Evolutionary conservation across 2,329 filamentous ascomycete species (phyloP).

Genomic region (Pochonia chlamydosporia): DNA sequence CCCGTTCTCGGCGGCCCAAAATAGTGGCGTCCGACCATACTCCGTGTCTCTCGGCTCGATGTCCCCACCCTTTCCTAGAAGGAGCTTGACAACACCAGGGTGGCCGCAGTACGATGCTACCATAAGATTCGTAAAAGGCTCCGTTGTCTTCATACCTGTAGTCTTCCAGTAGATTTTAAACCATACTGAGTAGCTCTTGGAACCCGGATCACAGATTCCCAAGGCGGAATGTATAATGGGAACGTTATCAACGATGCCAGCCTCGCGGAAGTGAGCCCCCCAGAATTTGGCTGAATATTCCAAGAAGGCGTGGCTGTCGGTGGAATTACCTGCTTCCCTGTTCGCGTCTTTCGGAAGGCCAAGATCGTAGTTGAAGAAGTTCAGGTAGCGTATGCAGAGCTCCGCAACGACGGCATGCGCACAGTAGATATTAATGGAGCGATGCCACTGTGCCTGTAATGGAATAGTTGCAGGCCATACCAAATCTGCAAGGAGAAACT

Average conservation of each 20-base stretch:
- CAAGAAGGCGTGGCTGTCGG: too few species aligned
- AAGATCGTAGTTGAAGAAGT: conserved; percentile 6
- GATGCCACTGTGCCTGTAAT: conserved; percentile 11
- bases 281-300: too few species aligned
- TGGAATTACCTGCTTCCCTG: not conserved
- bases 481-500: conserved; percentile 19
- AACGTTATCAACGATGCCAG: not conserved
- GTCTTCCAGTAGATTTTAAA: not conserved
- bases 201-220: conserved; percentile 4
- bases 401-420: conserved; percentile 16
- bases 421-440: conserved; percentile 10
- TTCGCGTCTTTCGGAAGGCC: not conserved
- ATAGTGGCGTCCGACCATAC: too few species aligned
- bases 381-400: conserved; percentile 14
- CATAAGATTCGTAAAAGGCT: conserved; percentile 8
- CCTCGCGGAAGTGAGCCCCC: too few species aligned
- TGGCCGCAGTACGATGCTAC: too few species aligned
- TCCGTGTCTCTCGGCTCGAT: too few species aligned
- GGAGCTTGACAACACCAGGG: too few species aligned
- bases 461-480: conserved; percentile 1
- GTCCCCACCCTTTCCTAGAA: too few species aligned
- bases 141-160: not conserved
- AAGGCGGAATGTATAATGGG: not conserved
- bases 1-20: too few species aligned
- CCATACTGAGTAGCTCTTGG: conserved; percentile 6